Base-by-base conservation (phyloP, 805 yeast genomes). In the Candida rishiriensis region DNA sequence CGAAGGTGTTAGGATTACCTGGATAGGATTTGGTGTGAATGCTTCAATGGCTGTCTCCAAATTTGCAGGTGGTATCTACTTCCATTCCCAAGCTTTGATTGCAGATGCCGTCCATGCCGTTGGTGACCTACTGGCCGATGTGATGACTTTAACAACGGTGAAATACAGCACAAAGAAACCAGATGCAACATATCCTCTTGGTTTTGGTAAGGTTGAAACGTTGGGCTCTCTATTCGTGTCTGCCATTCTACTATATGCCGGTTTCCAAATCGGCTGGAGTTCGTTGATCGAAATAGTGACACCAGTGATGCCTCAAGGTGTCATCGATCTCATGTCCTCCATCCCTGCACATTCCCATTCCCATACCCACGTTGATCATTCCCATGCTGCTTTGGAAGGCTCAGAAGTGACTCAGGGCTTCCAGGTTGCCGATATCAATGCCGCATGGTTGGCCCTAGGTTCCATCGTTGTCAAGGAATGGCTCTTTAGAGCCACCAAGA, bases 51-150 rank as follows among this genome's bases (percentile, higher is more conserved):
- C 96, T 0, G 69, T 78, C 2, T 83, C 90, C 29, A 93, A 93
- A 63, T 90, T 89, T 26, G 64, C 81, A 17, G 98, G 98, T 29
- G 99, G 99, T 8, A 71, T 88, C 14, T 81, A 81, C 33, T 93
- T 93, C 75, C 96, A 93, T 63, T 93, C 99, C 0, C 97, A 90
- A 62, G 90, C 97, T 2, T 75, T 93, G 44, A 62, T 90, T 40
- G 99, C 99, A 1, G 99, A 93, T 65, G 90, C 97, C 1, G 83
- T 89, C 28, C 99, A 93, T 66, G 91, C 98, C 0, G 73, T 88
- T 16, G 83, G 95, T 38, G 99, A 93, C 65, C 71, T 91, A 68
- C 76, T 93, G 13, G 86, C 96, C 9, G 99, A 93, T 63, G 76
- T 91, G 38, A 68, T 93, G 51, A 93, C 99, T 0, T 70, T 93